Base-by-base conservation (phyloP, 2,329 filamentous ascomycete genomes). In the Pleomassaria siparia region DNA sequence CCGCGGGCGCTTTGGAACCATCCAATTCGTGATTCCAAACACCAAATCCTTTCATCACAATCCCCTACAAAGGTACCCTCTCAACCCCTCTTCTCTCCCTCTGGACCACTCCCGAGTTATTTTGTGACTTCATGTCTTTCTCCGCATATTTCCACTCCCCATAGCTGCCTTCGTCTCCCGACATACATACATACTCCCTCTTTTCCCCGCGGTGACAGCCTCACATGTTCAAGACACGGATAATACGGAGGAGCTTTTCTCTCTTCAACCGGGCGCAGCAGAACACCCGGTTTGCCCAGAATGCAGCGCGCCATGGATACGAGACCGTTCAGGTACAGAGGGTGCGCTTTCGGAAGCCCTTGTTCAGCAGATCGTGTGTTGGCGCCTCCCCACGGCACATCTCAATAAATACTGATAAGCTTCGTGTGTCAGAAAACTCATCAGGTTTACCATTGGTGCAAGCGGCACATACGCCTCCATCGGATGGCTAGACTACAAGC, bases 291-390 rank as follows among this genome's bases (percentile, higher is more conserved):
- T 50, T 67, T 35, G 49, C 57, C 15, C 59, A 50, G 18, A 59
- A 60, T 9, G 62, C 64, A 8, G 59, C 59, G 13, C 62, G 63
- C 40, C 47, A 66, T 58, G 67, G 66, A 26, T 57, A 67, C 36
- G 58, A 64, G 18, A 57, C 47, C 8, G 55, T 70, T 37, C 59
- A 51, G 9, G 60, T 71, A 39, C 67, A 75, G 49, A 60, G 65
- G 16, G 74, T 78, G 32, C 72, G 70, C 52, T 70, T 78, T 56
- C 58, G 53, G 36, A 61, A 55, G 37, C 72, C 66, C 16, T 60
- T 70, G 28, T 63, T 73, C 40, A 69, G 63, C 13, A 59, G 58
- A 48, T 64, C 60, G 69, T 69, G 42, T 49, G 64, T 59, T 39
- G 26, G 18, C 46, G 40, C 43, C 46, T 26, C 20, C 44, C 21